phyloP scores from a whole-genome alignment of 1,284 basidiomycete genomes.

The Athelia psychrophila region DNA sequence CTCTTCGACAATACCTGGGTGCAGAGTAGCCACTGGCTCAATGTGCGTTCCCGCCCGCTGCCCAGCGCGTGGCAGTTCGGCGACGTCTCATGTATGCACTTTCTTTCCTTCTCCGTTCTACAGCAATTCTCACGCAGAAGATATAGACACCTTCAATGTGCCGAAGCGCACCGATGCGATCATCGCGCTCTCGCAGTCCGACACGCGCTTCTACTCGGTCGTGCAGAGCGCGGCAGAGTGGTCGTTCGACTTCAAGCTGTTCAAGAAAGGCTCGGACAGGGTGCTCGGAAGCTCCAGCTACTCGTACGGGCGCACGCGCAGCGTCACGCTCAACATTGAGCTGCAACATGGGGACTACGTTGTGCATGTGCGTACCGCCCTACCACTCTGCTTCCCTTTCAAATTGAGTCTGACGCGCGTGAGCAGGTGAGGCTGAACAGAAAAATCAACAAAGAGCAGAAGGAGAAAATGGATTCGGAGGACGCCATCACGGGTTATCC shows the following conservation, averaged over 20 bases:
- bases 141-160: not conserved
- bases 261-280: not conserved
- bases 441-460: not conserved
- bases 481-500: conserved; percentile 13
- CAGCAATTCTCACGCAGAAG: not conserved
- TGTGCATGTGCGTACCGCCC: not conserved
- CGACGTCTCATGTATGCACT: not conserved
- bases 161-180: not conserved
- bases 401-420: not conserved
- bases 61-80: not conserved
- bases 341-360: not conserved
- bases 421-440: not conserved
- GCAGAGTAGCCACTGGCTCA: not conserved
- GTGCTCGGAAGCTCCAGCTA: not conserved
- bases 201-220: not conserved
- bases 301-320: not conserved
- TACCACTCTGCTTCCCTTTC: not conserved
- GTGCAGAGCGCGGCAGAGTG: not conserved
- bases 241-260: conserved; percentile 1
- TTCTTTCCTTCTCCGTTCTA: not conserved
- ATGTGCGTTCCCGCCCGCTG: not conserved
- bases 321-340: not conserved
- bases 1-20: not conserved
- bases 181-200: not conserved
- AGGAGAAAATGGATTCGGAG: not conserved